Evolutionary conservation across 169 alveolate species (phyloP).

Genomic region (Babesia bigemina): DNA sequence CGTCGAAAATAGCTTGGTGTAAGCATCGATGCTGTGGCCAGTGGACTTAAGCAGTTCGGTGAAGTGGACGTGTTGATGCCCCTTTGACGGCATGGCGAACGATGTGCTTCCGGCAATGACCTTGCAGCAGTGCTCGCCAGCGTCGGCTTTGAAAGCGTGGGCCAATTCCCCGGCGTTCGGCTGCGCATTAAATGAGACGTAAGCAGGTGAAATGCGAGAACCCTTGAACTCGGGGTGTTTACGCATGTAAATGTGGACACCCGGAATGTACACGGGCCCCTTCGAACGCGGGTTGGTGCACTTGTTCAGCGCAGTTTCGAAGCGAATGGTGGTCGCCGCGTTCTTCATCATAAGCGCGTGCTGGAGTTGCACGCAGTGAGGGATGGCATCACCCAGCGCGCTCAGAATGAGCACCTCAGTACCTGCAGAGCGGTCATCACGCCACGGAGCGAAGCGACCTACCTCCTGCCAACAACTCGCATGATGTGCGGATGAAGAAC

Average conservation of each 20-base stretch:
- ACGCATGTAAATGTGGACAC: conserved; percentile 77
- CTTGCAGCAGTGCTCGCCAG: conserved; percentile 63
- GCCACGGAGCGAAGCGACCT: not conserved
- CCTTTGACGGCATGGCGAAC: conserved; percentile 61
- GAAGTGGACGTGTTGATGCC: conserved; percentile 68
- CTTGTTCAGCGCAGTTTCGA: conserved; percentile 70
- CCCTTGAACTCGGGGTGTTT: conserved; percentile 84
- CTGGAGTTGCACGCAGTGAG: conserved; percentile 77
- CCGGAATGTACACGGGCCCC: conserved; percentile 75
- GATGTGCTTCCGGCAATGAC: conserved; percentile 71
- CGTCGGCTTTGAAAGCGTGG: conserved; percentile 61
- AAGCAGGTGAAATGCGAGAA: conserved; percentile 81
- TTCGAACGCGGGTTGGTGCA: conserved; percentile 52
- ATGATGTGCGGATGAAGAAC: conserved; percentile 81
- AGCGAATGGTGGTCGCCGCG: conserved; percentile 72
- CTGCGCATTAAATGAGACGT: conserved; percentile 66
- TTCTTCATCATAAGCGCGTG: conserved; percentile 69
- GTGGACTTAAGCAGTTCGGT: conserved; percentile 53
- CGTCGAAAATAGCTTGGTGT: conserved; percentile 62
- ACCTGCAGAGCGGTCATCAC: conserved; percentile 11
- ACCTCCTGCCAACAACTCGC: conserved; percentile 83
- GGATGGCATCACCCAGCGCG: conserved; percentile 84
- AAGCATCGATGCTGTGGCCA: conserved; percentile 69
- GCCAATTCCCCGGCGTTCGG: conserved; percentile 43
- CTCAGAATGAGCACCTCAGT: conserved; percentile 79